Conservation (phyloP, 2,329 filamentous ascomycete species). For the Neocucurbitaria cava region DNA sequence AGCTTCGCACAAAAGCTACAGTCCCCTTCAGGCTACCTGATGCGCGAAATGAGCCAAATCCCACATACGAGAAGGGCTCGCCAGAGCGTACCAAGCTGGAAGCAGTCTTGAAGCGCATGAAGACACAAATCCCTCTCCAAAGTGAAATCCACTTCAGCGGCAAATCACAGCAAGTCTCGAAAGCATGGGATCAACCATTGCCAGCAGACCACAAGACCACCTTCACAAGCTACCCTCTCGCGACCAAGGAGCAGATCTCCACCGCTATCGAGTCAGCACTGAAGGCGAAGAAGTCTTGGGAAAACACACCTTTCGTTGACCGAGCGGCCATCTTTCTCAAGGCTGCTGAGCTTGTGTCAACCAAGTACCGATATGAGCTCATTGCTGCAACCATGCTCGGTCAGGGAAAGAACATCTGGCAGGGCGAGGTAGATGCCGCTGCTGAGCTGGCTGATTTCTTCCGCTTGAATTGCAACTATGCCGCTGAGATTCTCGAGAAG, state of each 20-base stretch:
- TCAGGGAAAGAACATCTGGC: slow-evolving; percentile 97
- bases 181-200: slow-evolving; percentile 35
- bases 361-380: slow-evolving; percentile 92
- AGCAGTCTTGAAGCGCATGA: slow-evolving; percentile 30
- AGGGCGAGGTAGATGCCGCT: slow-evolving; percentile 93
- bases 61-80: slow-evolving; percentile 37
- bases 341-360: slow-evolving; percentile 85
- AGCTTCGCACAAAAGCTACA: slow-evolving; percentile 35
- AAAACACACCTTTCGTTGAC: slow-evolving; percentile 83
- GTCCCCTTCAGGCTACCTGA: slow-evolving; percentile 37
- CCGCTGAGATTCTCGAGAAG: slow-evolving; percentile 83
- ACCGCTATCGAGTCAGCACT: slow-evolving; percentile 82
- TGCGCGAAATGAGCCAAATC: slow-evolving; percentile 40
- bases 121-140: slow-evolving; percentile 33
- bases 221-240: slow-evolving; percentile 83
- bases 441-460: slow-evolving; percentile 92
- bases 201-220: slow-evolving; percentile 66
- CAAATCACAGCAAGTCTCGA: slow-evolving; percentile 29
- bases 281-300: slow-evolving; percentile 83
- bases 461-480: slow-evolving; percentile 89
- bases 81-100: slow-evolving; percentile 35
- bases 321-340: slow-evolving; percentile 92
- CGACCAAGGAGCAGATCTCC: slow-evolving; percentile 74
- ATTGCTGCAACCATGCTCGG: slow-evolving; percentile 95
- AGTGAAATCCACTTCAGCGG: slow-evolving; percentile 37